A percentile compares a stretch with the other conserved stretches of the same genome.
phyloP scores from a whole-genome alignment of 2,329 filamentous ascomycete genomes.

The Colletotrichum chrysophilum region DNA sequence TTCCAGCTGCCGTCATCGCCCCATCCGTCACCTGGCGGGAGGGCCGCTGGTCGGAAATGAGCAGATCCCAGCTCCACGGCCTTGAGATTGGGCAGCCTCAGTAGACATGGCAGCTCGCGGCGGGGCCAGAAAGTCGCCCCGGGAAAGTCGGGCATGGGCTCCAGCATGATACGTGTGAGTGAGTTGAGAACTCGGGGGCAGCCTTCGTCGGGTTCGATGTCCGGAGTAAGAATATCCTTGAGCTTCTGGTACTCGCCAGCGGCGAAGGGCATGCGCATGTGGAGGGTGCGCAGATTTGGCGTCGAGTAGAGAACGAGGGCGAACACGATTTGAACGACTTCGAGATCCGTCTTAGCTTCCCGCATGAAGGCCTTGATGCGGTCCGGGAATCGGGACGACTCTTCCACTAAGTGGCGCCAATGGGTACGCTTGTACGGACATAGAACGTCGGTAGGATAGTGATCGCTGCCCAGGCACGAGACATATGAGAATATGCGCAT shows the following conservation, averaged over 20 bases:
- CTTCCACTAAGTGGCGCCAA: constrained; percentile 11
- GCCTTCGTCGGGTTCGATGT: constrained; percentile 13
- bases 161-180: constrained; percentile 19
- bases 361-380: constrained; percentile 12
- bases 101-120: constrained; percentile 12
- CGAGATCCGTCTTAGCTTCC: constrained; percentile 9
- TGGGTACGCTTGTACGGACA: constrained; percentile 18
- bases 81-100: constrained; percentile 13
- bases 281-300: constrained; percentile 7
- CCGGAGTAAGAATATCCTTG: constrained; percentile 15
- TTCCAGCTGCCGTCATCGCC: constrained; percentile 20
- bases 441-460: constrained; percentile 16
- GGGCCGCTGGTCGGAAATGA: constrained; percentile 9
- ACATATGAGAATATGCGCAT: constrained; percentile 21
- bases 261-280: constrained; percentile 21
- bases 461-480: constrained; percentile 14
- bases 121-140: constrained; percentile 18
- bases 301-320: constrained; percentile 19
- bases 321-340: constrained; percentile 17
- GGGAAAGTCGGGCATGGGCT: constrained; percentile 20
- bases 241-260: constrained; percentile 20
- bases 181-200: constrained; percentile 14
- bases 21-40: constrained; percentile 16
- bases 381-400: constrained; percentile 2
- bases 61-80: constrained; percentile 17